Evolutionary conservation across 108 stramenopile genomes (phyloP).

Genomic region (Conticribra weissflogii): DNA sequence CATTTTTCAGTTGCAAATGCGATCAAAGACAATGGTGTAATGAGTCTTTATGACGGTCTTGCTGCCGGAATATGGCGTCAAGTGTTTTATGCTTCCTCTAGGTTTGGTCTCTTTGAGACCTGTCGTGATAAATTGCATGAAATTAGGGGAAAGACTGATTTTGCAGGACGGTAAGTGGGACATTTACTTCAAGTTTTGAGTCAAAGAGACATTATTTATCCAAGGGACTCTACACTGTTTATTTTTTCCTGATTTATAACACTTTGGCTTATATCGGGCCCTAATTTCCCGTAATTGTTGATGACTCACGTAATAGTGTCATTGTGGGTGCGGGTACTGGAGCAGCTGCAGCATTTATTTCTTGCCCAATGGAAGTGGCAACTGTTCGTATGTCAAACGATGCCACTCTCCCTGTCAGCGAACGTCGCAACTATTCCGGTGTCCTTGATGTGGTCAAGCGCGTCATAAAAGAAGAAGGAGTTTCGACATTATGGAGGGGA

Average conservation of each 20-base stretch:
- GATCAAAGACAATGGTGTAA: conserved; percentile 65
- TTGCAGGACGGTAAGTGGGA: conserved; percentile 72
- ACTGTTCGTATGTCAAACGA: conserved; percentile 94
- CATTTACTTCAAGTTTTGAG: background rate
- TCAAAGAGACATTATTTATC: background rate
- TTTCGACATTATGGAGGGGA: conserved; percentile 90
- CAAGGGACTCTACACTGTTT: background rate
- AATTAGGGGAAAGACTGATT: conserved; percentile 87
- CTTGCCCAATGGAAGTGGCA: conserved; percentile 95
- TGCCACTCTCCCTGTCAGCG: conserved; percentile 70
- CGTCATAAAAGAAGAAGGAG: conserved; percentile 85
- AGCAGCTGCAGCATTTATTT: conserved; percentile 88
- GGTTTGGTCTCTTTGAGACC: conserved; percentile 93
- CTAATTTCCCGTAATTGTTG: too few species aligned
- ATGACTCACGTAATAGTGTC: conserved; percentile 56
- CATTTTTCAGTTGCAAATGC: conserved; percentile 64
- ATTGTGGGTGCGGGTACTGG: conserved; percentile 83
- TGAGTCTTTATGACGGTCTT: conserved; percentile 89
- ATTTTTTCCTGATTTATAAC: background rate
- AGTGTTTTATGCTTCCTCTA: conserved; percentile 89
- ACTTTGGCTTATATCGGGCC: too few species aligned
- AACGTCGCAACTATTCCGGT: conserved; percentile 87
- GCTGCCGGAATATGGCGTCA: conserved; percentile 87
- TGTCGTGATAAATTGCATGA: conserved; percentile 88
- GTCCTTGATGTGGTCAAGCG: conserved; percentile 78